These are phyloP conservation scores for Scheffersomyces lignicola DNA, from an alignment of 1,139 yeast species.

Conservation along the genomic window DNA sequence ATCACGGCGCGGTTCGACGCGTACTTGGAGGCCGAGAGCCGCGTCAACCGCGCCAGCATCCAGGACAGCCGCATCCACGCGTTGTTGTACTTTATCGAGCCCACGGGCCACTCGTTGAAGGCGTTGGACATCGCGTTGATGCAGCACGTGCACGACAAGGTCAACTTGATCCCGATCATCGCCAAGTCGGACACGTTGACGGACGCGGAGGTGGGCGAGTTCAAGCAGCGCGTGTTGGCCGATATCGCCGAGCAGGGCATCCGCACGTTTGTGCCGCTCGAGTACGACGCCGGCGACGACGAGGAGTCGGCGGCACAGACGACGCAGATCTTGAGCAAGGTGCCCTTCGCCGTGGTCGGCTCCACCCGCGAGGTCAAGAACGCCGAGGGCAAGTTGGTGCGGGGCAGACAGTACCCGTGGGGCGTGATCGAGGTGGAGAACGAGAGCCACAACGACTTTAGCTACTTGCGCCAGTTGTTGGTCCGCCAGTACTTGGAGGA, in stretches of 20 bases:
- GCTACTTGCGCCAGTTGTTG: conserved; percentile 84
- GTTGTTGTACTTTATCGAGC: conserved; percentile 87
- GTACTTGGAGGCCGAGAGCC: conserved; percentile 88
- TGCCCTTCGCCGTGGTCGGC: conserved; percentile 96
- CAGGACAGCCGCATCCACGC: conserved; percentile 85
- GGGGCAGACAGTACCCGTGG: conserved; percentile 98
- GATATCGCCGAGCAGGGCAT: conserved; percentile 79
- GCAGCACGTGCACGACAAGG: conserved; percentile 87
- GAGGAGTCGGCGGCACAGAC: conserved; percentile 74
- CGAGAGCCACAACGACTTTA: conserved; percentile 91
- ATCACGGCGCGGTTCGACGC: conserved; percentile 83
- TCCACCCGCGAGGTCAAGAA: conserved; percentile 76
- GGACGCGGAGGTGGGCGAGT: conserved; percentile 75
- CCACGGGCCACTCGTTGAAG: conserved; percentile 92
- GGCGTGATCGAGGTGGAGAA: conserved; percentile 96
- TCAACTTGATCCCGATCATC: conserved; percentile 89
- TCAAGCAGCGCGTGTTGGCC: conserved; percentile 72
- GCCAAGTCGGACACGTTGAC: conserved; percentile 94
- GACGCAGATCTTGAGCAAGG: conserved; percentile 62
- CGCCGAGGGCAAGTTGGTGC: conserved; percentile 71
- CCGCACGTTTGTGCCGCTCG: conserved; percentile 75
- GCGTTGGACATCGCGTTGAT: conserved; percentile 87
- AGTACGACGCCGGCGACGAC: conserved; percentile 79
- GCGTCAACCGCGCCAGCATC: conserved; percentile 72
- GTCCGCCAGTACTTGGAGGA: conserved; percentile 92